phyloP scores from a whole-genome alignment of 495 filamentous ascomycete genomes.

The Lasiosphaeria hispida region DNA sequence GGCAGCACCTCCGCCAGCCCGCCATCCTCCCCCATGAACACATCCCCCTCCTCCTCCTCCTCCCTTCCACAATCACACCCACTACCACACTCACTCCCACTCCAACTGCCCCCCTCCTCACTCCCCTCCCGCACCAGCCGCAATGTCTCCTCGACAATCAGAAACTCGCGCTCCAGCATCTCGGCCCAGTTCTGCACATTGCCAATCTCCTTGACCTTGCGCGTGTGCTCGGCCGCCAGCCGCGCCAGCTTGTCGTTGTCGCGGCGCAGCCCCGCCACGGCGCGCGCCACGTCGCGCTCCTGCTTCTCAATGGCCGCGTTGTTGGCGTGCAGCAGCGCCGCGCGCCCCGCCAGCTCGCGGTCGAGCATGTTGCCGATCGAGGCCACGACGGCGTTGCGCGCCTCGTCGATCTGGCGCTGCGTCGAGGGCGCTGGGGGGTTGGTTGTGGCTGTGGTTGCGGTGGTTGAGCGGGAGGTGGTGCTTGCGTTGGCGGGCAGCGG shows the following conservation, averaged over 20 bases:
- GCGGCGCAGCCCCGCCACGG: conserved; percentile 62
- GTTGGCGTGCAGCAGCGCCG: conserved; percentile 73
- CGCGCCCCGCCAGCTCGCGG: conserved; percentile 67
- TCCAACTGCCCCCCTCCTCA: conserved; percentile 30
- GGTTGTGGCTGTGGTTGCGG: background rate
- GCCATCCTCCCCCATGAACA: conserved; percentile 13
- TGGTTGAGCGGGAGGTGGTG: background rate
- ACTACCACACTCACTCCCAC: conserved; percentile 29
- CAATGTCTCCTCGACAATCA: conserved; percentile 85
- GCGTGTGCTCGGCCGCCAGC: conserved; percentile 64
- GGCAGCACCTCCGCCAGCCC: background rate
- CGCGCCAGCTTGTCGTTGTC: conserved; percentile 70
- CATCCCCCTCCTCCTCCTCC: conserved; percentile 20
- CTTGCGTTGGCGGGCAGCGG: background rate
- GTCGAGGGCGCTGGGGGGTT: background rate
- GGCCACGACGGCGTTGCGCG: conserved; percentile 72
- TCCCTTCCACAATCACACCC: conserved; percentile 30
- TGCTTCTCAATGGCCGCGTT: conserved; percentile 66
- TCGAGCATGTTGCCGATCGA: conserved; percentile 74
- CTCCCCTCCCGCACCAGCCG: conserved; percentile 55
- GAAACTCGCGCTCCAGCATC: conserved; percentile 86
- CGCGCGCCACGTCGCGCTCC: conserved; percentile 63
- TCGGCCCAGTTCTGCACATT: conserved; percentile 99
- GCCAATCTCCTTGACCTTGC: conserved; percentile 85
- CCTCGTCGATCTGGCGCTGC: conserved; percentile 56